A percentile compares a stretch with the other conserved stretches of the same genome.
These are phyloP conservation scores for Coemansia sp. DNA, from an alignment of 192 early-diverging fungal genomes.

Conservation along the genomic window DNA sequence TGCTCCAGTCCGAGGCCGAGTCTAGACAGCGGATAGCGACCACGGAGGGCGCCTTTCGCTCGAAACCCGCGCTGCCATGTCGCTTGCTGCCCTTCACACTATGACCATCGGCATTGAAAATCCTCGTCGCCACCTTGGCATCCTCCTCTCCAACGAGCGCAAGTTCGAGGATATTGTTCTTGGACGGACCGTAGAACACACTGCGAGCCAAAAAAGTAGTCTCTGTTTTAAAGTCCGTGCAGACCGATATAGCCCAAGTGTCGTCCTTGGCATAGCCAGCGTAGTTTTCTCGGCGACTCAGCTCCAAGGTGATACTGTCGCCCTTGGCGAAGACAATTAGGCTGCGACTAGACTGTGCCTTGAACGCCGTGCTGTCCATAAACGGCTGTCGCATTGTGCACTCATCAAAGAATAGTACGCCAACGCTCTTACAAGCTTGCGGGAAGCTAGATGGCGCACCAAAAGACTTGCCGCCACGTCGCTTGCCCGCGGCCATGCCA, in stretches of 20 bases:
- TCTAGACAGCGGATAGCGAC: slow-evolving; percentile 48
- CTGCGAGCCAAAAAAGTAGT: slow-evolving; percentile 50
- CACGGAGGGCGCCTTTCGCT: slow-evolving; percentile 17
- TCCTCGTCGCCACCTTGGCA: slow-evolving; percentile 24
- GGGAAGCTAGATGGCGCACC: slow-evolving; percentile 9
- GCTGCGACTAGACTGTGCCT: slow-evolving; percentile 25
- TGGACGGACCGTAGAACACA: slow-evolving; percentile 50
- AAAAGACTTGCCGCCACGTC: slow-evolving; percentile 5
- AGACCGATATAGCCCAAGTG: slow-evolving; percentile 48
- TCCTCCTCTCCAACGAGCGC: slow-evolving; percentile 47
- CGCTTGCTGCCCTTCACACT: not conserved
- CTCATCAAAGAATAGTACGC: slow-evolving; percentile 35
- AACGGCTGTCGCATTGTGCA: slow-evolving; percentile 48
- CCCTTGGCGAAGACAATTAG: slow-evolving; percentile 26
- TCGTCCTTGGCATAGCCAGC: slow-evolving; percentile 51
- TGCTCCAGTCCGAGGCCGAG: slow-evolving; percentile 51
- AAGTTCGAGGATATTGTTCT: slow-evolving; percentile 56
- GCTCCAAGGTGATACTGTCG: slow-evolving; percentile 42
- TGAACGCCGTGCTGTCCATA: slow-evolving; percentile 35
- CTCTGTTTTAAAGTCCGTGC: slow-evolving; percentile 33
- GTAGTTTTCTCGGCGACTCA: slow-evolving; percentile 44
- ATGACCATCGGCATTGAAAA: slow-evolving; percentile 21
- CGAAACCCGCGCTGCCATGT: not conserved
- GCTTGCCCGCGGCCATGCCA: not conserved
- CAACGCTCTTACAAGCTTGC: slow-evolving; percentile 41